phyloP scores from a whole-genome alignment of 805 yeast genomes.

The Ogataea philodendri region DNA sequence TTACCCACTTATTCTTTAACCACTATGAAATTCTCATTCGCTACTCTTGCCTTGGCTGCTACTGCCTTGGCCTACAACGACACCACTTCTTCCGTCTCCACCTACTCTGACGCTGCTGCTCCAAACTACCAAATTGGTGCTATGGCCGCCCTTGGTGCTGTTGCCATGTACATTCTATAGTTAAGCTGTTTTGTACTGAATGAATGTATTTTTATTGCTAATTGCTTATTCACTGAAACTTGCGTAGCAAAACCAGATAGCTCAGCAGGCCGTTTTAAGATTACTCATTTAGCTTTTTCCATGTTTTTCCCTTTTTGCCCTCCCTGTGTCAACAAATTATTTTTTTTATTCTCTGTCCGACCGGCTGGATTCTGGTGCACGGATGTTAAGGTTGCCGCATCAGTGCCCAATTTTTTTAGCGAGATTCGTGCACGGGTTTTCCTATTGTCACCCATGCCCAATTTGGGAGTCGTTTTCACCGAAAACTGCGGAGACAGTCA shows the following conservation, averaged over 20 bases:
- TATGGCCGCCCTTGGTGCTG: slow-evolving; percentile 29
- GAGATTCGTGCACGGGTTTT: too few relatives aligned
- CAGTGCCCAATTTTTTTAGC: slow-evolving; percentile 2
- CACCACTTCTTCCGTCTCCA: slow-evolving; percentile 23
- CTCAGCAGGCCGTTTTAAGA: background rate
- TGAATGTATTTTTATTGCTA: slow-evolving; percentile 2
- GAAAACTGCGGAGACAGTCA: slow-evolving; percentile 10
- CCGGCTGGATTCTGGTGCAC: background rate
- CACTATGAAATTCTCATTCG: slow-evolving; percentile 20
- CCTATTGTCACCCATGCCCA: too few relatives aligned
- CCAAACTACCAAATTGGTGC: too few relatives aligned
- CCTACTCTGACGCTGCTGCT: slow-evolving; percentile 18
- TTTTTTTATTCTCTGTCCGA: too few relatives aligned
- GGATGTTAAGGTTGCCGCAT: background rate
- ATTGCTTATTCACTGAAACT: background rate
- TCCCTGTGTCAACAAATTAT: too few relatives aligned
- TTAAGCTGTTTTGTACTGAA: slow-evolving; percentile 1
- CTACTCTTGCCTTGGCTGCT: slow-evolving; percentile 18
- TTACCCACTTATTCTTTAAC: too few relatives aligned
- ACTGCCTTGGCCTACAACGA: slow-evolving; percentile 19
- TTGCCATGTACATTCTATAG: slow-evolving; percentile 27
- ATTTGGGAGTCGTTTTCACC: slow-evolving; percentile 6
- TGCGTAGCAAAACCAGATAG: too few relatives aligned
- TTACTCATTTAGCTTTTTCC: background rate
- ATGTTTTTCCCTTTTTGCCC: too few relatives aligned